phyloP scores from a whole-genome alignment of 2,329 filamentous ascomycete species.

The Sclerotiophoma versabilis region DNA sequence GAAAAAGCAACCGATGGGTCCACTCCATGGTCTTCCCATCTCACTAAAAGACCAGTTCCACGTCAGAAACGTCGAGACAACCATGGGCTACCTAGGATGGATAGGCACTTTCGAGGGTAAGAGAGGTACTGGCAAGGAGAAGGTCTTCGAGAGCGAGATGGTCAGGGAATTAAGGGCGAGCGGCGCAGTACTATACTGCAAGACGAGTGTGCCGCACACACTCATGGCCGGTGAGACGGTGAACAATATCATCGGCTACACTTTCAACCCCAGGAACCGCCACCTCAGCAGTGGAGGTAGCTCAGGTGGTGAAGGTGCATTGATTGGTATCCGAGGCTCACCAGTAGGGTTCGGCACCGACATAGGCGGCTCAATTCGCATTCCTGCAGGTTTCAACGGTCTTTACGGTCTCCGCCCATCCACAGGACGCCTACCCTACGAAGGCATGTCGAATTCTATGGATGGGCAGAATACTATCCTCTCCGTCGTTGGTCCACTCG shows the following conservation, averaged over 20 bases:
- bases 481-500: conserved; percentile 70
- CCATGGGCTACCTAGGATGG: conserved; percentile 70
- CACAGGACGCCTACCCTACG: conserved; percentile 56
- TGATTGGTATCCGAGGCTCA: conserved; percentile 62
- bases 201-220: conserved; percentile 65
- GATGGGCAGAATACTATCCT: conserved; percentile 69
- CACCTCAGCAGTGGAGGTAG: conserved; percentile 62
- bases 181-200: conserved; percentile 65
- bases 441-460: conserved; percentile 64
- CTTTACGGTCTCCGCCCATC: conserved; percentile 63
- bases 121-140: conserved; percentile 59
- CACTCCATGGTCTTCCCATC: conserved; percentile 57
- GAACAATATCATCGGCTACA: conserved; percentile 68
- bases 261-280: conserved; percentile 64
- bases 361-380: conserved; percentile 63
- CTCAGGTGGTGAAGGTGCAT: conserved; percentile 67
- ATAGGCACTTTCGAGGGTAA: conserved; percentile 68
- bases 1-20: conserved; percentile 49
- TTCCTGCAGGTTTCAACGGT: conserved; percentile 66
- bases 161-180: conserved; percentile 61
- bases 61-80: conserved; percentile 55
- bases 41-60: conserved; percentile 61
- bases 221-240: conserved; percentile 66
- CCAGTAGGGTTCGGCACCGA: conserved; percentile 66
- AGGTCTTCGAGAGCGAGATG: conserved; percentile 65